Conservation (phyloP, 2,329 filamentous ascomycete genomes). For the Monosporascus ibericus region DNA sequence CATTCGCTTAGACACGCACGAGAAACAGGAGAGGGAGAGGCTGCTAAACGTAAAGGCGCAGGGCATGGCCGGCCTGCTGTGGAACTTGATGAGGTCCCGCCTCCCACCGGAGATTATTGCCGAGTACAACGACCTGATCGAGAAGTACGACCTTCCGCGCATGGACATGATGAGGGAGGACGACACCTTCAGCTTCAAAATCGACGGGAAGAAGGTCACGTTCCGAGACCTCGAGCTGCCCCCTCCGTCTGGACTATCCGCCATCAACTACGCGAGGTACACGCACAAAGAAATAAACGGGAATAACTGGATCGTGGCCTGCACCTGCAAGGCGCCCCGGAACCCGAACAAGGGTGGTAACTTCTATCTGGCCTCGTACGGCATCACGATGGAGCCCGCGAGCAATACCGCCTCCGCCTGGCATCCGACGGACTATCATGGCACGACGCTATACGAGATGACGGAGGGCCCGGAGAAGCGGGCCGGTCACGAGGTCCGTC, state of each 20-base stretch:
- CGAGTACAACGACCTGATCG: conserved; percentile 12
- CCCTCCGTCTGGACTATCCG: conserved; percentile 9
- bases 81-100: conserved; percentile 15
- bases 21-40: conserved; percentile 1
- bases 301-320: conserved; percentile 14
- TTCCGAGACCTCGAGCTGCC: conserved; percentile 12
- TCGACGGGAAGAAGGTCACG: conserved; percentile 7
- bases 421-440: conserved; percentile 13
- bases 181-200: conserved; percentile 10
- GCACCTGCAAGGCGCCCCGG: conserved; percentile 6
- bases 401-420: conserved; percentile 14
- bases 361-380: conserved; percentile 16
- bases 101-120: conserved; percentile 12
- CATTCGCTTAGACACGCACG: conserved; percentile 1
- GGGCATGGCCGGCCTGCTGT: conserved; percentile 15
- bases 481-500: conserved; percentile 6
- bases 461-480: conserved; percentile 4
- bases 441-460: conserved; percentile 17
- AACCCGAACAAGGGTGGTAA: conserved; percentile 11
- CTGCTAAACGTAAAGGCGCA: conserved; percentile 7
- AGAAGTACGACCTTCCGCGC: conserved; percentile 8
- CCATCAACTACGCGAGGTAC: conserved; percentile 13
- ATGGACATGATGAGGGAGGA: conserved; percentile 13
- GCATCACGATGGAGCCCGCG: conserved; percentile 14
- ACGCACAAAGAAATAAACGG: conserved; percentile 13